These are phyloP conservation scores for Orbilia javanica DNA, from an alignment of 2,329 filamentous ascomycete genomes.

Conservation along the genomic window DNA sequence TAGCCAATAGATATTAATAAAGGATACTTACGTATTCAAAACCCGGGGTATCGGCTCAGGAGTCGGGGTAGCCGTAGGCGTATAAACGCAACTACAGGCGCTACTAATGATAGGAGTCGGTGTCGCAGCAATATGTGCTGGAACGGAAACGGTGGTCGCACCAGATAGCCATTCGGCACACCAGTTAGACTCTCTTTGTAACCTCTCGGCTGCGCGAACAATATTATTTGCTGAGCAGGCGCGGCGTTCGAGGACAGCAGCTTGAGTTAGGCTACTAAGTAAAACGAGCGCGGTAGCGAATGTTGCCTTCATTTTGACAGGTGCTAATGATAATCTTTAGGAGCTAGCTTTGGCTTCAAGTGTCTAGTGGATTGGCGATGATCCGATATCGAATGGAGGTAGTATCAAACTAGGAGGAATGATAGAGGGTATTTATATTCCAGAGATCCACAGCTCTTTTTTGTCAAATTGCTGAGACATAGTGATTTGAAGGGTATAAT, in stretches of 20 bases:
- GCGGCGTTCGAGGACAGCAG: constrained; percentile 6
- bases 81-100: constrained; percentile 21
- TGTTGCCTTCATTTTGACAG: constrained; percentile 25
- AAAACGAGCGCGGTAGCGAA: background rate
- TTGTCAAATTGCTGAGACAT: background rate
- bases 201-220: constrained; percentile 14
- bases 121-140: constrained; percentile 4
- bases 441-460: background rate
- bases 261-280: background rate
- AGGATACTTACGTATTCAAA: background rate
- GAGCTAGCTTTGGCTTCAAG: background rate
- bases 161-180: constrained; percentile 15
- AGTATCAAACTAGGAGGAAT: background rate
- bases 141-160: constrained; percentile 1
- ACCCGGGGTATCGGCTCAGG: background rate
- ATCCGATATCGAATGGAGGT: background rate
- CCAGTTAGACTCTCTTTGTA: constrained; percentile 33
- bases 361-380: background rate
- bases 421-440: background rate
- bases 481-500: no score
- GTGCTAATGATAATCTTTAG: background rate
- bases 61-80: background rate
- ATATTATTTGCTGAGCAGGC: constrained; percentile 11
- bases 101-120: constrained; percentile 23
- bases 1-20: background rate